phyloP scores from a whole-genome alignment of 805 yeast genomes.

The Yamadazyma olivae region DNA sequence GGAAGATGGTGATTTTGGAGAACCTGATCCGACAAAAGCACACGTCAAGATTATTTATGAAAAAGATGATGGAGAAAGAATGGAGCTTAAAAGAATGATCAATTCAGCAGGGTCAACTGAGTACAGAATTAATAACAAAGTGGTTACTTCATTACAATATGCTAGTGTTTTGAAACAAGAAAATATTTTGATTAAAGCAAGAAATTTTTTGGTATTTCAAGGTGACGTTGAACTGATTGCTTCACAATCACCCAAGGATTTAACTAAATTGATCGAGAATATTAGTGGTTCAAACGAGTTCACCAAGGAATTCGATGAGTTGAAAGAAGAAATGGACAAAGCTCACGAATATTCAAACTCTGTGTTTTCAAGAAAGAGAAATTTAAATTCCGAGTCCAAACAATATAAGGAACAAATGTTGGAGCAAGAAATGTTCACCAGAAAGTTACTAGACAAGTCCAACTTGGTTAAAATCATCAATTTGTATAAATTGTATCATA shows the following conservation, averaged over 20 bases:
- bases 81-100: constrained; percentile 64
- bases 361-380: constrained; percentile 66
- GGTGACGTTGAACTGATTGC: constrained; percentile 96
- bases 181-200: constrained; percentile 81
- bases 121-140: constrained; percentile 60
- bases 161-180: constrained; percentile 64
- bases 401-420: constrained; percentile 73
- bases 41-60: constrained; percentile 78
- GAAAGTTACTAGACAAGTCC: constrained; percentile 47
- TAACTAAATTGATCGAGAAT: constrained; percentile 72
- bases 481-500: constrained; percentile 64
- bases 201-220: constrained; percentile 91
- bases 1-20: constrained; percentile 13
- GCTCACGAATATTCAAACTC: constrained; percentile 63
- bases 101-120: constrained; percentile 58
- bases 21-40: constrained; percentile 51
- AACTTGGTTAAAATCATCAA: constrained; percentile 47
- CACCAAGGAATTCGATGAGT: constrained; percentile 60
- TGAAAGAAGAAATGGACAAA: constrained; percentile 61
- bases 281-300: constrained; percentile 78
- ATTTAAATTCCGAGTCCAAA: constrained; percentile 67
- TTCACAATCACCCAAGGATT: constrained; percentile 73
- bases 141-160: constrained; percentile 65
- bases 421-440: constrained; percentile 67
- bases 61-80: constrained; percentile 52